Percentiles rank a stretch among this genome's conserved stretches.
These are phyloP conservation scores for Apiospora pterosperma DNA, from an alignment of 2,329 filamentous ascomycete species.

Conservation along the genomic window DNA sequence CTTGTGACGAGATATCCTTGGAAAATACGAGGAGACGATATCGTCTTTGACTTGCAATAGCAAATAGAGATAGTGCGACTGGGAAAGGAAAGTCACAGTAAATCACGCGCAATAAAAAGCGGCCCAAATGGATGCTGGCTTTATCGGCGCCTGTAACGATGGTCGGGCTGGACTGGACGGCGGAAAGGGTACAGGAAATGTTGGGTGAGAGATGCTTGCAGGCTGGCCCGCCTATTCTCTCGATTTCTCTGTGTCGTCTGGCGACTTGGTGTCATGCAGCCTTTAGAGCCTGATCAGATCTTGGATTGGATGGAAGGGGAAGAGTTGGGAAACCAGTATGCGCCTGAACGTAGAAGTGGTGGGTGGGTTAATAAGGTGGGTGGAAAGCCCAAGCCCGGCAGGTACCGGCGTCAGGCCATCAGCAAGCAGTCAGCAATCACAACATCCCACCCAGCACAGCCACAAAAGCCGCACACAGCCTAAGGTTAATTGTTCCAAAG, in stretches of 20 bases:
- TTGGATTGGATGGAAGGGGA: constrained; percentile 1
- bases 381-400: background rate
- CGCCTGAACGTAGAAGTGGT: background rate
- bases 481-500: background rate
- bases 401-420: background rate
- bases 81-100: constrained; percentile 6
- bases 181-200: background rate
- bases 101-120: constrained; percentile 2
- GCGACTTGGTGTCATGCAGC: background rate
- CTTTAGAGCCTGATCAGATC: background rate
- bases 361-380: background rate
- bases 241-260: background rate
- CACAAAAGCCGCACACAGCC: background rate
- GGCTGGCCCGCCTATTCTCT: background rate
- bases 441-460: background rate
- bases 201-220: background rate
- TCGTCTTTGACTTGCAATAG: constrained; percentile 6
- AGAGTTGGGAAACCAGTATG: background rate
- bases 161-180: background rate
- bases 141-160: constrained; percentile 2
- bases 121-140: background rate
- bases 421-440: too few species aligned
- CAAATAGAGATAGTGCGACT: constrained; percentile 3
- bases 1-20: constrained; percentile 6
- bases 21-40: constrained; percentile 5